Base-by-base conservation (phyloP, 1,284 basidiomycete genomes). In the Porodaedalea pini region DNA sequence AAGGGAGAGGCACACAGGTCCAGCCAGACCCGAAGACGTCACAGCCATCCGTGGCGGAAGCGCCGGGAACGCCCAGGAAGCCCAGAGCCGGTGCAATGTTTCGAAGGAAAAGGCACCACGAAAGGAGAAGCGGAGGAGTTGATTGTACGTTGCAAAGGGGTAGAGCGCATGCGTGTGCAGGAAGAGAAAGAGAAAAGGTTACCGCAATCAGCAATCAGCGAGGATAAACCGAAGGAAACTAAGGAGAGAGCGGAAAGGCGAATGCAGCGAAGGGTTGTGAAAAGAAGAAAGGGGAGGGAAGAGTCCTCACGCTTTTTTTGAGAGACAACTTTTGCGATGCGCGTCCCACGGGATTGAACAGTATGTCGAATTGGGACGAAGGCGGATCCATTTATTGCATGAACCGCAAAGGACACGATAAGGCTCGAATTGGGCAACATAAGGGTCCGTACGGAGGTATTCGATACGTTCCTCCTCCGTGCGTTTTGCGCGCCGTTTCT, bases 311-410 rank as follows among this genome's bases (percentile, higher is more conserved):
- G 54, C 77, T 68, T 85, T 85, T 71, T 86, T 89, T 2, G 85
- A 81, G 50, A 90, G 71, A 68, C 87, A 90, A 66, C 85, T 87
- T 71, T 81, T 82, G 53, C 87, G 74, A 66, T 90, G 88, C 8
- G 86, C 88, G 64, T 90, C 88, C 88, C 88, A 90, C 0, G 88
- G 88, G 58, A 90, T 89, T n/a, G 83, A 85, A 68, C 88, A 90
- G 65, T 88, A 90, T 0, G 88, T 89, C 54, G 86, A 89, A 68
- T 90, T 90, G 41, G 87, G 87, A 13, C 88, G 78, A 17, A 90
- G 74, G 34, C 88, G 79, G 62, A 90, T 90, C 88, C 88, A 90
- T 67, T 88, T 89, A 69, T 88, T 82, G 70, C 88, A 90, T 4
- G 79, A 81, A 37, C 81, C 83, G 69, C 88, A 90, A 4, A 89